phyloP scores from a whole-genome alignment of 164 flowering plant genomes.

The Liquidambar formosana region DNA sequence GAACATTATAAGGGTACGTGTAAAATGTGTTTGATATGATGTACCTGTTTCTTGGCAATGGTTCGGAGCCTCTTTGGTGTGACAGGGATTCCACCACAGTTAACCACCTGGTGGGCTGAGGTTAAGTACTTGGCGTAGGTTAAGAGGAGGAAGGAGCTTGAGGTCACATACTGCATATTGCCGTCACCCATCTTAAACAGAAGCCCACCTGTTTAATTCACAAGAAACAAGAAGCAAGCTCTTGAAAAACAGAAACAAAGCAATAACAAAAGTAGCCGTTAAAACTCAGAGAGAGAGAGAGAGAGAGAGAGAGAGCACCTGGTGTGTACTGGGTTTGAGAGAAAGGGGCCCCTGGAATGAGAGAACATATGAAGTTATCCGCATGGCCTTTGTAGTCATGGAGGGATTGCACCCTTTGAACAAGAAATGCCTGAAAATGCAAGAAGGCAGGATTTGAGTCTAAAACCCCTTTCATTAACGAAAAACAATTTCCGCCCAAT shows the following conservation, averaged over 20 bases:
- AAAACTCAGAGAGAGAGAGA: slow-evolving; percentile 11
- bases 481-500: too few relatives aligned
- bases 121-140: slow-evolving; percentile 83
- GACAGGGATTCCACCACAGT: slow-evolving; percentile 58
- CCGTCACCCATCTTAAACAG: slow-evolving; percentile 65
- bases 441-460: neutral
- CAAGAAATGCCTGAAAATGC: slow-evolving; percentile 67
- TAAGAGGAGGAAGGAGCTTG: slow-evolving; percentile 68
- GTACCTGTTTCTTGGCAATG: slow-evolving; percentile 75
- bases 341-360: slow-evolving; percentile 63
- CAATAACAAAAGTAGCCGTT: slow-evolving; percentile 32
- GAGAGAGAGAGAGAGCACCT: slow-evolving; percentile 34
- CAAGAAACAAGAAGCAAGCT: neutral
- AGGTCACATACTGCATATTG: slow-evolving; percentile 88
- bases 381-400: slow-evolving; percentile 88
- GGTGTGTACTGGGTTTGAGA: slow-evolving; percentile 75
- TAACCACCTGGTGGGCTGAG: slow-evolving; percentile 47
- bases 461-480: neutral
- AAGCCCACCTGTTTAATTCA: slow-evolving; percentile 58
- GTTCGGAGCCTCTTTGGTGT: slow-evolving; percentile 54
- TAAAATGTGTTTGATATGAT: neutral
- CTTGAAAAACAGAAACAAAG: too few relatives aligned
- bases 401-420: slow-evolving; percentile 66
- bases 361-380: slow-evolving; percentile 77
- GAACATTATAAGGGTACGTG: neutral